Evolutionary conservation across 148 eudicot species (phyloP).

Genomic region (Vaccinium macrocarpon): DNA sequence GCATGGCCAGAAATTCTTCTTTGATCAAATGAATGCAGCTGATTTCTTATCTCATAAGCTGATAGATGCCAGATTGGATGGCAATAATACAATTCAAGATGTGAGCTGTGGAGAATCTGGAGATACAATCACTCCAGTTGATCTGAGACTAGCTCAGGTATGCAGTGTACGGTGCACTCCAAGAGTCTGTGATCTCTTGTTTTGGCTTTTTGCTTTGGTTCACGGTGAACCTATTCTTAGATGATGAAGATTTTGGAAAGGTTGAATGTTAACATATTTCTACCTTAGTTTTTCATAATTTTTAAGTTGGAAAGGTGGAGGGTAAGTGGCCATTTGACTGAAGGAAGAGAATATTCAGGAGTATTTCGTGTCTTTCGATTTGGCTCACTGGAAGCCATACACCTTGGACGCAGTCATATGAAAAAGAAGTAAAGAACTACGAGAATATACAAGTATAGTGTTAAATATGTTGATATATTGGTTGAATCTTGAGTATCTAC

Average conservation of each 20-base stretch:
- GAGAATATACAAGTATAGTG: background rate
- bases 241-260: background rate
- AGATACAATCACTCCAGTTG: background rate
- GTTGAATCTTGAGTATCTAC: conserved; percentile 6
- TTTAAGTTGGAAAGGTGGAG: conserved; percentile 1
- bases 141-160: conserved; percentile 5
- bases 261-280: background rate
- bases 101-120: conserved; percentile 8
- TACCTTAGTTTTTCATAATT: background rate
- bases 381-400: background rate
- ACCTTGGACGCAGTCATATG: background rate
- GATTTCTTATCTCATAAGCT: conserved; percentile 21
- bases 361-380: background rate
- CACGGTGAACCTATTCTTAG: background rate
- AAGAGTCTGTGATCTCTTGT: background rate
- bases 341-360: background rate
- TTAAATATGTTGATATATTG: background rate
- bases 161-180: background rate
- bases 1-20: background rate
- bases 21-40: background rate
- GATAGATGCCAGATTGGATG: conserved; percentile 18
- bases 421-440: background rate
- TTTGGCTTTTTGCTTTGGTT: background rate
- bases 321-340: background rate
- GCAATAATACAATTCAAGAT: conserved; percentile 5